These are phyloP conservation scores for Cerrena zonata DNA, from an alignment of 1,284 basidiomycete genomes.

Conservation along the genomic window DNA sequence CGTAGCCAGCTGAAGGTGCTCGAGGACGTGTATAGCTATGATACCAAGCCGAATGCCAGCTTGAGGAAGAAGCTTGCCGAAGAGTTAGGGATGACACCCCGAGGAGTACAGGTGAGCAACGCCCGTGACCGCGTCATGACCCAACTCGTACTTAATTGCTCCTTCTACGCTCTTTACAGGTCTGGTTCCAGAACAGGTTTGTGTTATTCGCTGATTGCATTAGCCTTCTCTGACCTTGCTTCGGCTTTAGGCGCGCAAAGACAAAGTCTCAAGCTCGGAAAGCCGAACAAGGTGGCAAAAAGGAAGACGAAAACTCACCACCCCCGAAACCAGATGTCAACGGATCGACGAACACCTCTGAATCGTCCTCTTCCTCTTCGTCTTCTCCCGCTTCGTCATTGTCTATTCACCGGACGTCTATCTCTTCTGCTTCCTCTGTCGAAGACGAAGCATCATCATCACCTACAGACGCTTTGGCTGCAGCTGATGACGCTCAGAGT, in stretches of 20 bases:
- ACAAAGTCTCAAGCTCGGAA: constrained; percentile 56
- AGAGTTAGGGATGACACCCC: constrained; percentile 83
- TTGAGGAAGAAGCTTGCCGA: constrained; percentile 74
- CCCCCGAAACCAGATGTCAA: neutral
- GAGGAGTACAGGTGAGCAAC: constrained; percentile 87
- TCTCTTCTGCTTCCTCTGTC: neutral
- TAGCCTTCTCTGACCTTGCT: neutral
- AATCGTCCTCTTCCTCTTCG: constrained; percentile 4
- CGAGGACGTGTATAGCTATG: constrained; percentile 77
- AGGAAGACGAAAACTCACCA: neutral
- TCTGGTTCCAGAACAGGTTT: constrained; percentile 88
- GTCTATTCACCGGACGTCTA: neutral
- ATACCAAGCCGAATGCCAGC: constrained; percentile 84
- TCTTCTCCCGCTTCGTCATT: constrained; percentile 3
- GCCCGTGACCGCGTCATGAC: constrained; percentile 6
- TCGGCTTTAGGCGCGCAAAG: constrained; percentile 62
- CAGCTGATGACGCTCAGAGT: neutral
- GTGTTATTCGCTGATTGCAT: constrained; percentile 11
- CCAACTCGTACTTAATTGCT: constrained; percentile 3
- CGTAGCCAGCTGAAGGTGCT: constrained; percentile 79
- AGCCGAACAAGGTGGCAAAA: constrained; percentile 14
- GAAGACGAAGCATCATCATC: neutral
- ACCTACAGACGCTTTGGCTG: neutral
- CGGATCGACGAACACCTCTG: constrained; percentile 2
- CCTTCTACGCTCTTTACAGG: constrained; percentile 35